phyloP scores from a whole-genome alignment of 2,329 filamentous ascomycete genomes.

The Orbilia ellipsospora region DNA sequence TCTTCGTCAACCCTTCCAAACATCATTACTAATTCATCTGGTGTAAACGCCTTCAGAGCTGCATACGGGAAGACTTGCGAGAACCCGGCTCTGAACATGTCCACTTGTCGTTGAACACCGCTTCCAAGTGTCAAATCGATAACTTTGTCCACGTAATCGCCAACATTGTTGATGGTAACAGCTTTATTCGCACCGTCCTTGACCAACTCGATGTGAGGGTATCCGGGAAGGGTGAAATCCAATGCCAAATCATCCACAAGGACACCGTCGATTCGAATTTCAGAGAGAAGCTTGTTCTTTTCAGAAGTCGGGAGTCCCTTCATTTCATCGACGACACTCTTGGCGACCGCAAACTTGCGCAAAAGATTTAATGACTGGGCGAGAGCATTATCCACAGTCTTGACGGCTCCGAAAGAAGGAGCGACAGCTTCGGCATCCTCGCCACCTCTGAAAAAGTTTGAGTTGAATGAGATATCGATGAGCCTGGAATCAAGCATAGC shows the following conservation, averaged over 20 bases:
- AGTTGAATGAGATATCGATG: conserved; percentile 96
- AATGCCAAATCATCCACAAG: conserved; percentile 86
- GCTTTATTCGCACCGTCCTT: conserved; percentile 77
- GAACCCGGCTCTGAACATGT: conserved; percentile 90
- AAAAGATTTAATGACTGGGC: conserved; percentile 86
- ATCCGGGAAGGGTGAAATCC: conserved; percentile 94
- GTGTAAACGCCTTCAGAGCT: conserved; percentile 90
- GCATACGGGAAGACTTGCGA: conserved; percentile 96
- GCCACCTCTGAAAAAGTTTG: conserved; percentile 95
- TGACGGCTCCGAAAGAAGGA: conserved; percentile 88
- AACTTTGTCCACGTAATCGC: conserved; percentile 84
- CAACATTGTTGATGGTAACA: conserved; percentile 92
- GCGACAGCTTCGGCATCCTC: conserved; percentile 73
- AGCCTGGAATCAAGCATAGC: conserved; percentile 99
- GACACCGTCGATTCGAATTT: conserved; percentile 79
- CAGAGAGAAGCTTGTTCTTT: conserved; percentile 76
- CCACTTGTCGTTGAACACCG: conserved; percentile 87
- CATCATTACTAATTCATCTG: conserved; percentile 91
- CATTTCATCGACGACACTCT: conserved; percentile 83
- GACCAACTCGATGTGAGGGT: conserved; percentile 84
- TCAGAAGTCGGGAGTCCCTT: conserved; percentile 72
- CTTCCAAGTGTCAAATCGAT: conserved; percentile 90
- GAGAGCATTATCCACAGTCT: conserved; percentile 85
- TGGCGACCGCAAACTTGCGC: conserved; percentile 85
- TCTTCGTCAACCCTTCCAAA: conserved; percentile 95